Conservation (phyloP, 148 eudicot genomes). For the Cornus controversa region DNA sequence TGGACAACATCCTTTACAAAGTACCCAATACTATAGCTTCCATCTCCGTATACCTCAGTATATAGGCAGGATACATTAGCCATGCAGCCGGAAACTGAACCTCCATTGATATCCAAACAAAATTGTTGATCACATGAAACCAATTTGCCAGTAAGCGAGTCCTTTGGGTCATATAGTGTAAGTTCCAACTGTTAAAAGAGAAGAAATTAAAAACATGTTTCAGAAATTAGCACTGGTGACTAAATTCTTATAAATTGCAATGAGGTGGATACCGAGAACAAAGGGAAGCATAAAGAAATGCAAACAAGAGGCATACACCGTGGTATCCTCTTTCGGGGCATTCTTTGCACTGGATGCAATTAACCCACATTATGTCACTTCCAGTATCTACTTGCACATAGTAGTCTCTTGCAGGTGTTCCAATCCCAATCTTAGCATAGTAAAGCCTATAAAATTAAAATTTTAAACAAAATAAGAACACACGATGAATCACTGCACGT, state of each 20-base stretch:
- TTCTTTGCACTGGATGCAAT: conserved; percentile 79
- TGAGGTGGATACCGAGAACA: neutral
- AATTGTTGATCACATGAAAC: conserved; percentile 60
- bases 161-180: conserved; percentile 65
- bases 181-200: conserved; percentile 68
- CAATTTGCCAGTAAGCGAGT: conserved; percentile 55
- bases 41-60: conserved; percentile 82
- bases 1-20: conserved; percentile 78
- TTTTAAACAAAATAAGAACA: neutral
- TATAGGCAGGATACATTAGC: conserved; percentile 63
- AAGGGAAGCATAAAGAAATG: conserved; percentile 4
- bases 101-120: conserved; percentile 63
- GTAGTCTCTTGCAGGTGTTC: conserved; percentile 82
- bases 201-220: conserved; percentile 6
- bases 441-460: conserved; percentile 62
- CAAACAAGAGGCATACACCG: conserved; percentile 51
- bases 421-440: conserved; percentile 87
- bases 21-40: conserved; percentile 82
- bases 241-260: neutral
- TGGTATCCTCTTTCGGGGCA: conserved; percentile 87
- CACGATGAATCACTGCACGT: too few species aligned
- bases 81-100: conserved; percentile 55
- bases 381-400: conserved; percentile 98
- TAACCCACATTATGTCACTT: conserved; percentile 91
- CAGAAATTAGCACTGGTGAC: conserved; percentile 7